Percentiles rank a stretch among this genome's conserved stretches.
These are phyloP conservation scores for Sarocladiaceae sp. DNA, from an alignment of 2,329 filamentous ascomycete species.

Conservation along the genomic window DNA sequence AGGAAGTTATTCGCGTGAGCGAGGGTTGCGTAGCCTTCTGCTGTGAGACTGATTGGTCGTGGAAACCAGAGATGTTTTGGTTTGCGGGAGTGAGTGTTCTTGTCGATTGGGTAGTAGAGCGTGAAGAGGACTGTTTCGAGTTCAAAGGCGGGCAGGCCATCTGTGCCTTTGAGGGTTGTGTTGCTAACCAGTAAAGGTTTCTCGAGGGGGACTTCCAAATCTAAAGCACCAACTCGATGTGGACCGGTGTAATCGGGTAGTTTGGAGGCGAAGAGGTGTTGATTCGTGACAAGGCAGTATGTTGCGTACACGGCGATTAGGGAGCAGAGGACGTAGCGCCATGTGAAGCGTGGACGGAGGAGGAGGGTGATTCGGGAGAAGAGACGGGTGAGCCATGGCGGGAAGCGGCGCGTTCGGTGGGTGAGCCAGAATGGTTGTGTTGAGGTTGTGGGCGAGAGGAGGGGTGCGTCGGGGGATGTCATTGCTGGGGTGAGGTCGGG, in stretches of 20 bases:
- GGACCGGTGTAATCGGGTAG: conserved; percentile 40
- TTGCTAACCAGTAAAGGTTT: conserved; percentile 26
- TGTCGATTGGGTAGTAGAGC: conserved; percentile 41
- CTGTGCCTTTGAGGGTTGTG: conserved; percentile 27
- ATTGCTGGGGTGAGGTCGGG: background rate
- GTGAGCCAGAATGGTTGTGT: conserved; percentile 4
- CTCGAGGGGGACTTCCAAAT: conserved; percentile 40
- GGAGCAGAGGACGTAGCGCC: conserved; percentile 28
- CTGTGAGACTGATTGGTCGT: conserved; percentile 37
- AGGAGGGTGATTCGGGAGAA: background rate
- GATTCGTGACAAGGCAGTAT: conserved; percentile 33
- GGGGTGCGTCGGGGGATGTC: background rate
- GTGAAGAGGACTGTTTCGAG: conserved; percentile 45
- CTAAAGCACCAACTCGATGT: conserved; percentile 41
- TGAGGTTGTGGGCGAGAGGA: background rate
- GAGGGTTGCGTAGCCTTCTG: conserved; percentile 42
- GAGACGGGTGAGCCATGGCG: background rate
- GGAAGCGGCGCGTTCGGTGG: background rate
- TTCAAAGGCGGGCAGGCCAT: conserved; percentile 35
- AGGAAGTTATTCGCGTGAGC: conserved; percentile 39
- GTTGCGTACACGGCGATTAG: conserved; percentile 29
- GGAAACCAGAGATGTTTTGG: conserved; percentile 41
- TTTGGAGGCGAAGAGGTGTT: conserved; percentile 38
- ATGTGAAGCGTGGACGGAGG: conserved; percentile 27
- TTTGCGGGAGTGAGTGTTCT: conserved; percentile 19